Evolutionary conservation across 352 stramenopile genomes (phyloP), one percentile per base, ranked within the genome.

Genomic region (Globisporangium spiculum): DNA sequence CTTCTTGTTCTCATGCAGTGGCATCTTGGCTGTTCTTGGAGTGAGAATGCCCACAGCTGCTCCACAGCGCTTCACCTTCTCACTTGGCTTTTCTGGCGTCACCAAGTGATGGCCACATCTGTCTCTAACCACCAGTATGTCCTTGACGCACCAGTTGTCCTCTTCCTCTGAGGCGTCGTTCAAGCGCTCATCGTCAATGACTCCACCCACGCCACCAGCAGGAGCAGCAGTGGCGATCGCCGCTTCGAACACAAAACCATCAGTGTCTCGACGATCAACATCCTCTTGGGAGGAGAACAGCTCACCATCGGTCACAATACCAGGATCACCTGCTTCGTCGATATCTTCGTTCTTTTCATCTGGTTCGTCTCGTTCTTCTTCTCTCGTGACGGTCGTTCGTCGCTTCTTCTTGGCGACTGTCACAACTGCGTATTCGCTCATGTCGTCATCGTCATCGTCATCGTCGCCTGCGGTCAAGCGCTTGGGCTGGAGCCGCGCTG

Each of bases 211-310:
- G 30, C 20, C 1, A 50, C 62, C 68, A 55, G 41, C 68, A 20
- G 54, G 53, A 60, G 22, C 27, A 65, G 30, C 68, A 67, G 26
- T 22, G 64, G 41, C 22, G 44, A 34, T 32, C 38, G 44, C 32
- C 54, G 38, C 34, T 55, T 41, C 20, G 41, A 20, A 70, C 54
- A 76, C 62, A 62, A 27, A 56, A 53, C 9, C 53, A 27, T 44
- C 55, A 69, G 65, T 65, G 41, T 36, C 46, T 38, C 55, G 20
- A 7, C 27, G 65, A 24, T 60, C 56, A 32, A 54, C 64, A 53
- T 88, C 81, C 67, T 89, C 75, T 44, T 87, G 80, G 10, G 82
- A 89, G n/a, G 78, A 89, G 12, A 83, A 63, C 59, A 87, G 69
- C 41, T 89, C 81, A 32, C 63, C 70, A 72, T 91, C 80, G 26